Percentiles rank a stretch among this genome's conserved stretches.
Evolutionary conservation across 441 rosid genomes (phyloP).

Genomic region (Adansonia rubrostipa): DNA sequence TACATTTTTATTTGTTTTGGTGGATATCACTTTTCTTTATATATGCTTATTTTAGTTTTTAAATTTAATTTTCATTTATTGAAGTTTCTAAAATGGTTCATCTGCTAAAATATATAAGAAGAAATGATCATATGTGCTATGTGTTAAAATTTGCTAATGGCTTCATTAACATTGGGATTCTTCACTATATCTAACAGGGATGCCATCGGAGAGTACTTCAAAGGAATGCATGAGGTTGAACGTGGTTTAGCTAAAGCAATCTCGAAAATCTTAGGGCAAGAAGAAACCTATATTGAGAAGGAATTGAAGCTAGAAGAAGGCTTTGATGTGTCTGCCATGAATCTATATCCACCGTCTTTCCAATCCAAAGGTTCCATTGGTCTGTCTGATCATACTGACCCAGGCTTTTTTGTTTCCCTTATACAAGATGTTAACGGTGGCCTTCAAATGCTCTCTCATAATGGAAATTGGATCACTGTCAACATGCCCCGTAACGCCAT

Average conservation of each 20-base stretch:
- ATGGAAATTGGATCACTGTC: slow-evolving; percentile 35
- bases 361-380: slow-evolving; percentile 34
- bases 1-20: neutral
- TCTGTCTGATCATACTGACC: slow-evolving; percentile 39
- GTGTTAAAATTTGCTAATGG: neutral
- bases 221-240: slow-evolving; percentile 29
- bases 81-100: too few species aligned
- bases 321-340: slow-evolving; percentile 40
- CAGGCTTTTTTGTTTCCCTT: slow-evolving; percentile 41
- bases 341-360: slow-evolving; percentile 36
- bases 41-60: too few species aligned
- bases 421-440: slow-evolving; percentile 42
- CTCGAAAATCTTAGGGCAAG: slow-evolving; percentile 36
- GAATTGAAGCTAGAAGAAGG: slow-evolving; percentile 30
- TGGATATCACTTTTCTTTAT: too few species aligned
- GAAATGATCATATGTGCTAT: neutral
- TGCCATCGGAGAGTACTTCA: slow-evolving; percentile 30
- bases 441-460: slow-evolving; percentile 30
- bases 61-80: too few species aligned
- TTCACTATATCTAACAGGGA: neutral
- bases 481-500: slow-evolving; percentile 32
- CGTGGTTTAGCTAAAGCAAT: slow-evolving; percentile 37
- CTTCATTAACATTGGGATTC: too few species aligned
- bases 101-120: too few species aligned
- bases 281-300: slow-evolving; percentile 40